phyloP scores from a whole-genome alignment of 139 green algal genomes.

The Eudorina sp. region DNA sequence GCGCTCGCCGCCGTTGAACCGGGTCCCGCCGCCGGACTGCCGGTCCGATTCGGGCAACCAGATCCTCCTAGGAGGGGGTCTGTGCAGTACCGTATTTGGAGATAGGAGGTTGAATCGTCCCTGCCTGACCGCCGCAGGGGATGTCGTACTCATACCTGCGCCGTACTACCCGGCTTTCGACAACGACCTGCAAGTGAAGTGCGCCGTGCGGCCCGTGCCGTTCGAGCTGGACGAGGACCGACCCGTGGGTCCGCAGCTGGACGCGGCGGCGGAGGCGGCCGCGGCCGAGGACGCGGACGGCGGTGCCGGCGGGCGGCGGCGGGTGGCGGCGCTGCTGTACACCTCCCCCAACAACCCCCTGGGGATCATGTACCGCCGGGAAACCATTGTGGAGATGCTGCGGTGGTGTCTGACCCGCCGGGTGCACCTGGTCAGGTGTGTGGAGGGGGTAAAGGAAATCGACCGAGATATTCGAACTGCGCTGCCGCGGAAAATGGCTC shows the following conservation, averaged over 20 bases:
- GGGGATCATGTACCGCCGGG: constrained; percentile 67
- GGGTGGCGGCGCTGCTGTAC: constrained; percentile 72
- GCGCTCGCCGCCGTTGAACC: no score
- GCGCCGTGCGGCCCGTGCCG: constrained; percentile 60
- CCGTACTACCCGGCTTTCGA: constrained; percentile 90
- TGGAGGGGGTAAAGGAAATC: background rate
- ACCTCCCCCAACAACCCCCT: constrained; percentile 84
- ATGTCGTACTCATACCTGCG: constrained; percentile 78
- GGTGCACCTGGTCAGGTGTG: constrained; percentile 78
- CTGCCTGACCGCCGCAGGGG: constrained; percentile 17
- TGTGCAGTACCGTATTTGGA: no score
- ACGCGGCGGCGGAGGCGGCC: constrained; percentile 47
- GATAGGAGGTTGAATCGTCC: no score
- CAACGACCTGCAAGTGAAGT: constrained; percentile 76
- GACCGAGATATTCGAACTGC: background rate
- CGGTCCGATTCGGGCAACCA: no score
- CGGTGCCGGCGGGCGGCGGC: constrained; percentile 33
- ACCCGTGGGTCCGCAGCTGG: constrained; percentile 40
- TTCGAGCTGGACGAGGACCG: constrained; percentile 63
- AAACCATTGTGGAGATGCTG: constrained; percentile 66
- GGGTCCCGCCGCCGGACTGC: no score
- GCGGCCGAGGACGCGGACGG: background rate
- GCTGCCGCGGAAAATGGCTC: no score
- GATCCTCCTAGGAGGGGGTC: no score
- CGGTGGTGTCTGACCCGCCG: constrained; percentile 70